Conservation (phyloP, 1,284 basidiomycete species). For the Ceratobasidium theobromae region DNA sequence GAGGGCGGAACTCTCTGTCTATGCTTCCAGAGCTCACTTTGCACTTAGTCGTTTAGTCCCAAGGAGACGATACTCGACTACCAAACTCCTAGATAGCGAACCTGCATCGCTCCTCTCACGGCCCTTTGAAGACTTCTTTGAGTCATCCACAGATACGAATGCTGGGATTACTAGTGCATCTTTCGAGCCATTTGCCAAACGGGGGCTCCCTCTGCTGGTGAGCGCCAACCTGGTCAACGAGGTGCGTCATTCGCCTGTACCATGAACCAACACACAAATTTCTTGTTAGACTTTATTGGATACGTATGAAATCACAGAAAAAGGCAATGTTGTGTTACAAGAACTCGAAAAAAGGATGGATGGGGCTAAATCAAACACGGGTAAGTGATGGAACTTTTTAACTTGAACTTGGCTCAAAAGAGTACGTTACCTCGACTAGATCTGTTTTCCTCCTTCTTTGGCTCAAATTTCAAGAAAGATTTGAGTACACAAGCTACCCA, state of each 20-base stretch:
- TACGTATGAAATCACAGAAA: conserved; percentile 17
- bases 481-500: background rate
- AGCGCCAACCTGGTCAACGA: conserved; percentile 8
- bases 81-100: background rate
- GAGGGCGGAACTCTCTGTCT: background rate
- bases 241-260: background rate
- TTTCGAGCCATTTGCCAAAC: conserved; percentile 9
- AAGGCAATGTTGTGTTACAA: background rate
- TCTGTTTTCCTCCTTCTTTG: conserved; percentile 17
- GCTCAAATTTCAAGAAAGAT: background rate
- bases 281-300: background rate
- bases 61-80: background rate
- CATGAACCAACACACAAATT: background rate
- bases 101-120: background rate
- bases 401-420: background rate
- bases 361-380: background rate
- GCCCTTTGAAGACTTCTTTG: conserved; percentile 23
- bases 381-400: background rate
- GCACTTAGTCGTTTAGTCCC: background rate
- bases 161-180: background rate
- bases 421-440: background rate
- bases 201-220: background rate
- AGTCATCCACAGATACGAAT: background rate
- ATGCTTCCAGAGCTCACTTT: background rate
- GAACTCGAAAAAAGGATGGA: conserved; percentile 25